Conservation (phyloP, 2,329 filamentous ascomycete genomes). For the Cercospora berteroae region DNA sequence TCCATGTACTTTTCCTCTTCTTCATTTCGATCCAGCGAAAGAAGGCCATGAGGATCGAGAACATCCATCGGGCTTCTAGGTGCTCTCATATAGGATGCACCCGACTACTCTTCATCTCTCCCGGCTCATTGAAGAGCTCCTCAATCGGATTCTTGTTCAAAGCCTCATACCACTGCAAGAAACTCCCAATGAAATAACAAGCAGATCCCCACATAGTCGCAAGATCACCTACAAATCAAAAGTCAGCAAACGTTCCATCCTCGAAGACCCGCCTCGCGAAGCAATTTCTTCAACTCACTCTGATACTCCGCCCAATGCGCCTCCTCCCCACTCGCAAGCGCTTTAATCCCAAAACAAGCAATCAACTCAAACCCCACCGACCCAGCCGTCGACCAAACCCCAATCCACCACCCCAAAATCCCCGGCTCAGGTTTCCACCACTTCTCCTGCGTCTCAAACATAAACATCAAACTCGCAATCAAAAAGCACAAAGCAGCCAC, state of each 20-base stretch:
- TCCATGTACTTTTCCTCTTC: too few relatives aligned
- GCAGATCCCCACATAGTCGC: constrained; percentile 31
- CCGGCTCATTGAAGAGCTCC: constrained; percentile 28
- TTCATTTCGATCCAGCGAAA: too few relatives aligned
- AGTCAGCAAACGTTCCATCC: background rate
- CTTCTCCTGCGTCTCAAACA: constrained; percentile 33
- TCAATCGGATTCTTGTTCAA: constrained; percentile 31
- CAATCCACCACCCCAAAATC: constrained; percentile 36
- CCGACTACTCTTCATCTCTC: constrained; percentile 26
- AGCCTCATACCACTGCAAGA: constrained; percentile 35
- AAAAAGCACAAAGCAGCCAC: constrained; percentile 34
- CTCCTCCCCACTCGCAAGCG: constrained; percentile 9
- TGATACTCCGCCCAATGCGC: constrained; percentile 29
- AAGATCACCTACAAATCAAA: constrained; percentile 11
- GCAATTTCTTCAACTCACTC: constrained; percentile 4
- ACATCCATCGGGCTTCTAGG: too few relatives aligned
- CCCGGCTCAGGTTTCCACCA: constrained; percentile 31
- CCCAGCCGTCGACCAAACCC: constrained; percentile 30
- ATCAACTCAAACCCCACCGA: constrained; percentile 32
- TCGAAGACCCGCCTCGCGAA: background rate
- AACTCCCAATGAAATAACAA: constrained; percentile 30
- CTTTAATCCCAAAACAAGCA: constrained; percentile 15
- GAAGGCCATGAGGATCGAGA: too few relatives aligned
- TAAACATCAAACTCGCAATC: constrained; percentile 33
- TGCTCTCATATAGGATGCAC: constrained; percentile 24